Evolutionary conservation across 2,329 filamentous ascomycete genomes (phyloP).

Genomic region (Diaporthe nobilis): DNA sequence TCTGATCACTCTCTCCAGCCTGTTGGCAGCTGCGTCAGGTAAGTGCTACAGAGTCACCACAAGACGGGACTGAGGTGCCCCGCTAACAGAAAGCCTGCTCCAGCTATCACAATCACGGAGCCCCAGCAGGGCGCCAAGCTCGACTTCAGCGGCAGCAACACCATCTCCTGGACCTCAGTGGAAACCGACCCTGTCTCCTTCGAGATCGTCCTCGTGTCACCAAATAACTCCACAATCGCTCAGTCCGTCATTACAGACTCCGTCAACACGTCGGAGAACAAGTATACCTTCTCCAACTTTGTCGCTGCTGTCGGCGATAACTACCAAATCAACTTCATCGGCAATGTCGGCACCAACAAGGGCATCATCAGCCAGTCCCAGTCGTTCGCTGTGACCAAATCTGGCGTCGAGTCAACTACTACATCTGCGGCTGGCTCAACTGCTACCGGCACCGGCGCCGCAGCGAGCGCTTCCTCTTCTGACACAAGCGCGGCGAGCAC

Average conservation of each 20-base stretch:
- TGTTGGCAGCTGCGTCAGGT: conserved; percentile 39
- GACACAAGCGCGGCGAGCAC: conserved; percentile 34
- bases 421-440: conserved; percentile 47
- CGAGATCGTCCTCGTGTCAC: conserved; percentile 58
- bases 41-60: not conserved
- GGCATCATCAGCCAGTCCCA: conserved; percentile 58
- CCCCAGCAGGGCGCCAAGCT: conserved; percentile 51
- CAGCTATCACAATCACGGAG: conserved; percentile 53
- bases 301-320: conserved; percentile 47
- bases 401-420: conserved; percentile 46
- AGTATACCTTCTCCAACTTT: conserved; percentile 53
- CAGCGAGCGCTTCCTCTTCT: conserved; percentile 42
- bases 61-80: not conserved
- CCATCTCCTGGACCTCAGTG: conserved; percentile 56
- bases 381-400: conserved; percentile 45
- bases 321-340: conserved; percentile 59
- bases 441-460: conserved; percentile 41
- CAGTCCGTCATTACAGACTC: conserved; percentile 51
- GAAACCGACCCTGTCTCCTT: conserved; percentile 56
- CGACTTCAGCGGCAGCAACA: conserved; percentile 54
- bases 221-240: conserved; percentile 52
- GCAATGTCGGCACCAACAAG: conserved; percentile 49
- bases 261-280: conserved; percentile 52
- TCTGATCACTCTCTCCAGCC: conserved; percentile 36
- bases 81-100: conserved; percentile 10